phyloP scores from a whole-genome alignment of 352 stramenopile genomes.

The Blastocystis sp. region DNA sequence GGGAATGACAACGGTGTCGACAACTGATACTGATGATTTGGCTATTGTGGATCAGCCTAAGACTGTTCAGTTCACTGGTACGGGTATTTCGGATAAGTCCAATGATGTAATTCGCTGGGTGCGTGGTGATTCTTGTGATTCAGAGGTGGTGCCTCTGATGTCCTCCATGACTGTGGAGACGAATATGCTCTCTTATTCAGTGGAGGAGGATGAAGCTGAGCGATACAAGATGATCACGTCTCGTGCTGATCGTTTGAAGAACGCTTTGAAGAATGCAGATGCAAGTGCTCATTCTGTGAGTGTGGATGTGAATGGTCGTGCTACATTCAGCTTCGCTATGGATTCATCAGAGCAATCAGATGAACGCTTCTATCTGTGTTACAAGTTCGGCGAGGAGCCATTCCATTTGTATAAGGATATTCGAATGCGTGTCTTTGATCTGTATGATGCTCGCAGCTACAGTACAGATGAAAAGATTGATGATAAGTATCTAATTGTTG shows the following conservation, averaged over 20 bases:
- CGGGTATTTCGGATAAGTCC: background rate
- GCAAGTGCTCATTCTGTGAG: slow-evolving; percentile 6
- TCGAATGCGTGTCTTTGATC: slow-evolving; percentile 31
- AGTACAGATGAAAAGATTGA: slow-evolving; percentile 25
- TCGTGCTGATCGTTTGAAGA: background rate
- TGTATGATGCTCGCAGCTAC: slow-evolving; percentile 45
- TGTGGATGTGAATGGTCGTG: background rate
- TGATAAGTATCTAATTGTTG: slow-evolving; percentile 24
- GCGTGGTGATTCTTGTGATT: slow-evolving; percentile 33
- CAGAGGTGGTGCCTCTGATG: slow-evolving; percentile 43
- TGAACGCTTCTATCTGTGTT: slow-evolving; percentile 55
- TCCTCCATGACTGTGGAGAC: background rate
- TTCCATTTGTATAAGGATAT: slow-evolving; percentile 55
- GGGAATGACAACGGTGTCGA: background rate
- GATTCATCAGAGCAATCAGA: slow-evolving; percentile 52
- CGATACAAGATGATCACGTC: background rate
- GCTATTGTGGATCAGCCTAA: slow-evolving; percentile 52
- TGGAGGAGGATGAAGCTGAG: background rate
- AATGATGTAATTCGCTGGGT: slow-evolving; percentile 52
- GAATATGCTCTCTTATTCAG: background rate
- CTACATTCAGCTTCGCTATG: slow-evolving; percentile 35
- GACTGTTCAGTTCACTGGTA: slow-evolving; percentile 27
- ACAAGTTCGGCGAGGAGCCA: slow-evolving; percentile 61
- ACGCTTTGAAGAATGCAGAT: slow-evolving; percentile 4
- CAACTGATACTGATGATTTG: background rate